A percentile compares a stretch with the other conserved stretches of the same genome.
These are phyloP conservation scores for Triticum dicoccoides DNA, from an alignment of 176 grass and related monocot genomes.

Conservation along the genomic window DNA sequence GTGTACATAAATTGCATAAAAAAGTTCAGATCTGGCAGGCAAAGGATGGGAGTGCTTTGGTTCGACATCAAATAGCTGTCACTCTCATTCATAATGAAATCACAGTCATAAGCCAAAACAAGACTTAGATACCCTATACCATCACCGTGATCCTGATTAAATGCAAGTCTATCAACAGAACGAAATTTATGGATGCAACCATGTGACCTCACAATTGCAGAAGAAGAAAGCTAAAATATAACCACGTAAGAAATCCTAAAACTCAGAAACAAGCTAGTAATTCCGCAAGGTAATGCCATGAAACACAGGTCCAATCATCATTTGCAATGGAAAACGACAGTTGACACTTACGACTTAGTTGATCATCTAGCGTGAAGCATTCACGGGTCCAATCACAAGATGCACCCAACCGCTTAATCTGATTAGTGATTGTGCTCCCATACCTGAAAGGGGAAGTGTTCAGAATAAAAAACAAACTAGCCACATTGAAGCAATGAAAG, in stretches of 20 bases:
- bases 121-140: conserved; percentile 8
- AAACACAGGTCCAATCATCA: conserved; percentile 2
- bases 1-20: background rate
- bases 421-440: conserved; percentile 91
- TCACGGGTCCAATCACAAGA: conserved; percentile 96
- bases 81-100: background rate
- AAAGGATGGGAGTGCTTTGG: background rate
- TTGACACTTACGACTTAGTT: conserved; percentile 80
- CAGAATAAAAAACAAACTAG: conserved; percentile 9
- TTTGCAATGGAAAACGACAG: conserved; percentile 8
- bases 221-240: background rate
- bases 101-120: background rate
- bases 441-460: conserved; percentile 59
- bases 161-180: conserved; percentile 24
- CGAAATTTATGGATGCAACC: conserved; percentile 1
- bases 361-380: conserved; percentile 92
- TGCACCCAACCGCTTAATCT: conserved; percentile 95
- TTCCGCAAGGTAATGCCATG: conserved; percentile 3
- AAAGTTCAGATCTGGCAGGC: conserved; percentile 16
- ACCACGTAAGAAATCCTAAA: background rate
- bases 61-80: background rate
- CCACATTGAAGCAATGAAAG: background rate
- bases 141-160: conserved; percentile 9
- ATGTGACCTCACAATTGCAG: conserved; percentile 12
- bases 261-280: background rate